phyloP scores from a whole-genome alignment of 2,329 filamentous ascomycete species.

The Ilyonectria sp. region DNA sequence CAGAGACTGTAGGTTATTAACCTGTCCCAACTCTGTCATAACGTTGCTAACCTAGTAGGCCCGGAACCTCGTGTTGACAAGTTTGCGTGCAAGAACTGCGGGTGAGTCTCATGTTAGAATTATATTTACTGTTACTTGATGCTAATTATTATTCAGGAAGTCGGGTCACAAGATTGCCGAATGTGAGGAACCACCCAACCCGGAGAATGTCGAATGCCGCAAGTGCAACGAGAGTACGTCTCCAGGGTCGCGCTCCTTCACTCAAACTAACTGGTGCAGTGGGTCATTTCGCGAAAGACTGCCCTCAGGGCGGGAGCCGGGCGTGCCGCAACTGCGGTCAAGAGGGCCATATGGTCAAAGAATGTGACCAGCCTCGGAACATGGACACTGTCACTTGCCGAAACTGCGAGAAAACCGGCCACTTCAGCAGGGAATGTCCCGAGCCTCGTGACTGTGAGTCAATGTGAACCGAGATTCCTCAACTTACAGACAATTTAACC shows the following conservation, averaged over 20 bases:
- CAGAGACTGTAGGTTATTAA: constrained; percentile 74
- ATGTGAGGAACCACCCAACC: constrained; percentile 73
- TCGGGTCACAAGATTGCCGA: constrained; percentile 66
- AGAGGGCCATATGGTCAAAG: constrained; percentile 70
- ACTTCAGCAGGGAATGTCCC: constrained; percentile 74
- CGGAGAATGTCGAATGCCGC: constrained; percentile 75
- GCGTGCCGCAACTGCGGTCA: constrained; percentile 75
- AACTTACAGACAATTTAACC: constrained; percentile 33
- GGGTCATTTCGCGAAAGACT: constrained; percentile 76
- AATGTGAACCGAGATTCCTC: not conserved
- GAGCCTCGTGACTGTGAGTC: constrained; percentile 63
- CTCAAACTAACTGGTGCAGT: constrained; percentile 52
- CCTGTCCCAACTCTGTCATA: not conserved
- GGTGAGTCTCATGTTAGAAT: constrained; percentile 52
- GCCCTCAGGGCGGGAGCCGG: constrained; percentile 71
- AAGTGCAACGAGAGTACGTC: constrained; percentile 74
- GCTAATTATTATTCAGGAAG: constrained; percentile 54
- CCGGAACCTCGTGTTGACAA: constrained; percentile 73
- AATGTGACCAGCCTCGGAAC: constrained; percentile 65
- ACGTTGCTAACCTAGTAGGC: constrained; percentile 56
- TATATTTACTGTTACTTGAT: not conserved
- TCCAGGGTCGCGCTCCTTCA: not conserved
- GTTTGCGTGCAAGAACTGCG: constrained; percentile 79
- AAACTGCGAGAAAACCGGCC: constrained; percentile 72
- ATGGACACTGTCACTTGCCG: constrained; percentile 69